A percentile compares a stretch with the other conserved stretches of the same genome.
These are phyloP conservation scores for Trametes sp. DNA, from an alignment of 1,284 basidiomycete species.

Conservation along the genomic window DNA sequence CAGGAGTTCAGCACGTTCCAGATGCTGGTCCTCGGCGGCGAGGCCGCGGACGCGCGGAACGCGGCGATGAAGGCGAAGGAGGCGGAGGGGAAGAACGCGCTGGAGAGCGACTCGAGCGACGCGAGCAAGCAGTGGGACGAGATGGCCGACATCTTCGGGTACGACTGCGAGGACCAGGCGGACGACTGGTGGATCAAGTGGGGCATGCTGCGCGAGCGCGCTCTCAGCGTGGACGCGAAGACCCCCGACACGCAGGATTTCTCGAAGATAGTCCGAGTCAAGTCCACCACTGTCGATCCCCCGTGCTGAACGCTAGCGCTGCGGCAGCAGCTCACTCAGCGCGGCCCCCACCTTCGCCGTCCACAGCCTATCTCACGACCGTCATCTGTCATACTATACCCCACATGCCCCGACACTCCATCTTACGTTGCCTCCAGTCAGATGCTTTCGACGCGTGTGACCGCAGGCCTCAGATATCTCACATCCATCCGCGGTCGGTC, in stretches of 20 bases:
- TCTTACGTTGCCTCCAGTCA: conserved; percentile 4
- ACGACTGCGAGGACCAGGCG: conserved; percentile 47
- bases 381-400: background rate
- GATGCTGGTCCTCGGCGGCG: conserved; percentile 24
- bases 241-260: conserved; percentile 13
- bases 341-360: background rate
- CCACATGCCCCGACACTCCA: background rate
- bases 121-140: conserved; percentile 37
- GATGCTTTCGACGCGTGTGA: background rate
- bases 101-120: conserved; percentile 32
- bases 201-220: conserved; percentile 44
- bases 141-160: conserved; percentile 42
- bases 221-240: conserved; percentile 19
- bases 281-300: conserved; percentile 1
- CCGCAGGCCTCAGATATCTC: background rate
- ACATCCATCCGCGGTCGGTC: background rate
- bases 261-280: conserved; percentile 21
- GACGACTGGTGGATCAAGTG: conserved; percentile 49
- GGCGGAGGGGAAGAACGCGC: conserved; percentile 22
- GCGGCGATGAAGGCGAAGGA: conserved; percentile 18
- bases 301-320: background rate
- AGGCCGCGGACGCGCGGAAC: conserved; percentile 22
- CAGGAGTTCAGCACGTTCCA: conserved; percentile 29
- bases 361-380: background rate
- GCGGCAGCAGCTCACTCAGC: background rate